Percentiles rank a stretch among this genome's conserved stretches.
Conservation (phyloP, 1,284 basidiomycete genomes). For the Rhizoctonia solani region DNA sequence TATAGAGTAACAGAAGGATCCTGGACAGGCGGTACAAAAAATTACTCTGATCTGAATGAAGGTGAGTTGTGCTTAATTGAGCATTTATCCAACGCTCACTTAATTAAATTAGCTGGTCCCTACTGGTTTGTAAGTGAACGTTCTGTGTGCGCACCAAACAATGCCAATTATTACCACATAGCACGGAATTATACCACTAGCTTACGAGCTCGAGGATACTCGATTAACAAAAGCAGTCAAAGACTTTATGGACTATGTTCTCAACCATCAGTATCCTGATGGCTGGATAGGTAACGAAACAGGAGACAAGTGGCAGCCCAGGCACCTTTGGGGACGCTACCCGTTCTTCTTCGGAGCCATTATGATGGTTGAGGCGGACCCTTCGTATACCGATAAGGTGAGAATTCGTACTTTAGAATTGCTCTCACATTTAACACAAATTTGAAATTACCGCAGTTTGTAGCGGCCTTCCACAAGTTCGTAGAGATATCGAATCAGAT, state of each 20-base stretch:
- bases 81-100: not conserved
- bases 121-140: conserved; percentile 25
- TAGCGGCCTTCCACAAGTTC: conserved; percentile 32
- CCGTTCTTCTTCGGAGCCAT: conserved; percentile 33
- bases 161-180: not conserved
- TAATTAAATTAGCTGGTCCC: conserved; percentile 12
- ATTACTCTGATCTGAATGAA: conserved; percentile 31
- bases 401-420: not conserved
- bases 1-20: conserved; percentile 12
- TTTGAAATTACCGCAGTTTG: conserved; percentile 18
- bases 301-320: conserved; percentile 20
- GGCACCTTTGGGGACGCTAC: conserved; percentile 23
- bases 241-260: conserved; percentile 13
- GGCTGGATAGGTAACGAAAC: conserved; percentile 28
- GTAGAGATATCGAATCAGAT: conserved; percentile 25
- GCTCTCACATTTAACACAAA: not conserved
- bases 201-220: conserved; percentile 21
- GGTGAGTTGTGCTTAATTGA: not conserved
- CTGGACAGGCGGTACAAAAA: conserved; percentile 23
- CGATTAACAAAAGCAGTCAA: conserved; percentile 20
- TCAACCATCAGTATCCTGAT: conserved; percentile 17
- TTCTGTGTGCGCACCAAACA: not conserved
- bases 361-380: conserved; percentile 23
- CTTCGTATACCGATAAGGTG: conserved; percentile 18
- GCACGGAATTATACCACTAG: conserved; percentile 29